phyloP scores from a whole-genome alignment of 257 asterid genomes.

The Plantago major region DNA sequence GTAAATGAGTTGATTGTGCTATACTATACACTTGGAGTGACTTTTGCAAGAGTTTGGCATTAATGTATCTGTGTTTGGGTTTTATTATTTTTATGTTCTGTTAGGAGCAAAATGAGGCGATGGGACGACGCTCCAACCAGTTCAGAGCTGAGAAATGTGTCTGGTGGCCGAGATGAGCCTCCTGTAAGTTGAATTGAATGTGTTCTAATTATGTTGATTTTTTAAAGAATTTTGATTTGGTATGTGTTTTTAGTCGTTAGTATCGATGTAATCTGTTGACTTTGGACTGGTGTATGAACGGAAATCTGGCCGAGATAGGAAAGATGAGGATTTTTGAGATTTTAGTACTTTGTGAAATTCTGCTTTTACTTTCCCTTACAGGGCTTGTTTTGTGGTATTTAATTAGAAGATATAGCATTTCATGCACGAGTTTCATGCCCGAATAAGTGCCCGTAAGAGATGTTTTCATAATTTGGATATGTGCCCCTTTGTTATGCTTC shows the following conservation, averaged over 20 bases:
- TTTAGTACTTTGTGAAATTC: background rate
- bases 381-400: background rate
- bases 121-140: slow-evolving; percentile 63
- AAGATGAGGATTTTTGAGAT: background rate
- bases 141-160: slow-evolving; percentile 34
- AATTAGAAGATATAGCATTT: background rate
- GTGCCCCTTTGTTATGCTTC: background rate
- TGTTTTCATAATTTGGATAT: background rate
- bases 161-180: slow-evolving; percentile 36
- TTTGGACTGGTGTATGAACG: background rate
- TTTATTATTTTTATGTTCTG: slow-evolving; percentile 12
- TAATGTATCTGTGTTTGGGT: background rate
- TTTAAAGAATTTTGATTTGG: background rate
- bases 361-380: background rate
- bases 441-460: background rate
- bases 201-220: background rate
- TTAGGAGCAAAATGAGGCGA: slow-evolving; percentile 37
- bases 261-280: background rate
- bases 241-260: background rate
- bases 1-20: too few relatives aligned
- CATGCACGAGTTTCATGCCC: background rate
- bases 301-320: background rate
- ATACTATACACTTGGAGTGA: too few relatives aligned
- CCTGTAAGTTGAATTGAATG: slow-evolving; percentile 27
- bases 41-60: too few relatives aligned